Conservation (phyloP, 1,284 basidiomycete species). For the Taiwanofungus camphoratus region DNA sequence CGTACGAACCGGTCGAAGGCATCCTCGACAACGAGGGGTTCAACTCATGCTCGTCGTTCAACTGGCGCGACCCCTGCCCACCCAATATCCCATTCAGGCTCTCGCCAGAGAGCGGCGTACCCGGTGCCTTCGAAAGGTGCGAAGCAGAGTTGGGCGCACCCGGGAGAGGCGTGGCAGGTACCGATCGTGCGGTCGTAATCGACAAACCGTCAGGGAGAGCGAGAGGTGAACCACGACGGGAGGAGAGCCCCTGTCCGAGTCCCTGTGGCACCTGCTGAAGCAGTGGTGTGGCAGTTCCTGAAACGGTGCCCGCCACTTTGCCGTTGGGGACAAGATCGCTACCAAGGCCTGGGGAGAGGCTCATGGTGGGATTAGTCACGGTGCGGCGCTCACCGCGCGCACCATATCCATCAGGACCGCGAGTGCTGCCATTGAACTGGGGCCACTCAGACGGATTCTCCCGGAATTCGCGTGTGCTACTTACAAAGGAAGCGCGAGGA, state of each 20-base stretch:
- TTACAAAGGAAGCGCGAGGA: constrained; percentile 54
- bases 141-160: constrained; percentile 41
- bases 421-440: constrained; percentile 66
- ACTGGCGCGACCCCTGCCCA: constrained; percentile 42
- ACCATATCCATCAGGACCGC: constrained; percentile 49
- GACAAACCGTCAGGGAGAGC: constrained; percentile 54
- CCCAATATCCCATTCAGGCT: constrained; percentile 54
- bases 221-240: constrained; percentile 69
- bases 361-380: constrained; percentile 69
- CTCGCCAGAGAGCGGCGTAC: constrained; percentile 63
- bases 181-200: constrained; percentile 57
- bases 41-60: constrained; percentile 48
- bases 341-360: constrained; percentile 46
- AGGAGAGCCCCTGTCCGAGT: constrained; percentile 39
- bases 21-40: constrained; percentile 67
- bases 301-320: constrained; percentile 42
- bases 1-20: constrained; percentile 48
- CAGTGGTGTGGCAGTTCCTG: constrained; percentile 59
- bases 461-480: constrained; percentile 50
- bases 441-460: constrained; percentile 92
- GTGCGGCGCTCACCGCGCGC: constrained; percentile 57
- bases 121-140: constrained; percentile 59
- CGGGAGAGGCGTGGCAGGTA: constrained; percentile 67
- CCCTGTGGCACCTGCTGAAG: constrained; percentile 57
- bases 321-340: constrained; percentile 37